Evolutionary conservation across 306 rosid species (phyloP), one percentile per base, ranked within the genome.

Genomic region (Vicia villosa): DNA sequence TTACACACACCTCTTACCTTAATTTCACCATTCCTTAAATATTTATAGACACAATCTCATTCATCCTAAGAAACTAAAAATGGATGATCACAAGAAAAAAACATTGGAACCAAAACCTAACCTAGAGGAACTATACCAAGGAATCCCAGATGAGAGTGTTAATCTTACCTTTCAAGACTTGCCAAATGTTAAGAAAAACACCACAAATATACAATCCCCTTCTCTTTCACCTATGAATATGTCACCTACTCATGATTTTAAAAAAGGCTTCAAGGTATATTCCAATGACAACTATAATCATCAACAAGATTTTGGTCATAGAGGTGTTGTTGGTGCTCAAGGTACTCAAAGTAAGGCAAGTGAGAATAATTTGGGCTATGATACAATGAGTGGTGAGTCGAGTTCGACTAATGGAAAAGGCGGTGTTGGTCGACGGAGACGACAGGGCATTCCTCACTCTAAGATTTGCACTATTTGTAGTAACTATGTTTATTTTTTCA

Each of bases 371-470:
- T 56, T 16, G 62, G 79, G 84, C 2, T 57, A 65, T 49, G 85
- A 81, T 66, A 84, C 73, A 13, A 69, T 73, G 51, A 83, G 84
- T 37, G 79, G 85, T 21, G 72, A 67, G 47, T 34, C 38, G 10
- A 80, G 84, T 67, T 70, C 81, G 66, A 73, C 79, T 46, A 73
- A 91, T 0, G 74, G 80, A 5, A 80, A 69, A 57, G 70, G 61
- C 10, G 80, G 63, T 15, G 75, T 34, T 43, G 62, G 76, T 19
- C 50, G 69, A 10, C 19, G 84, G 15, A 75, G 95, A 57, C 62
- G 98, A 16, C 87, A 89, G 0, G 98, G 96, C 73, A 79, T 92
- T 80, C 96, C 91, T 58, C 96, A 92, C 83, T 89, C 96, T 16
- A 86, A 85, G 58, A 92, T 89, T 41, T 92, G 96, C 76, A 69